Percentiles rank a stretch among this genome's conserved stretches.
These are phyloP conservation scores for Diaporthe humulicola DNA, from an alignment of 2,329 filamentous ascomycete genomes.

Conservation along the genomic window DNA sequence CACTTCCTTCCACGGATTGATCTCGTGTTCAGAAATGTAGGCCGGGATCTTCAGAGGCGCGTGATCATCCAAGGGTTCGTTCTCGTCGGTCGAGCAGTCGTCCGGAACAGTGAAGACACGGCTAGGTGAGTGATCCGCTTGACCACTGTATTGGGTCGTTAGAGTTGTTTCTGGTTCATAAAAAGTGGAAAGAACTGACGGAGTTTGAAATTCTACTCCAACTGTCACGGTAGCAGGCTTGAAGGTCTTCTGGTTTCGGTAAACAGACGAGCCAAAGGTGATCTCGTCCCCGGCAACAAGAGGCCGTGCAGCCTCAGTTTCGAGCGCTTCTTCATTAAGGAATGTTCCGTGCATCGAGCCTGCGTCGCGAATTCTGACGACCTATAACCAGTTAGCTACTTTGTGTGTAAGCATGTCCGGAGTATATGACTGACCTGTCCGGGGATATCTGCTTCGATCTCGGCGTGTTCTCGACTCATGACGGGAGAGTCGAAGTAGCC, in stretches of 20 bases:
- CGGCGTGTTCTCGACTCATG: conserved; percentile 78
- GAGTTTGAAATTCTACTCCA: conserved; percentile 40
- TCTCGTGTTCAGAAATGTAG: neutral
- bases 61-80: conserved; percentile 36
- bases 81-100: conserved; percentile 39
- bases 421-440: conserved; percentile 55
- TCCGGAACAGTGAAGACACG: conserved; percentile 39
- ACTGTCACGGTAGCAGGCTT: conserved; percentile 46
- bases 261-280: conserved; percentile 56
- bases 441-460: conserved; percentile 59
- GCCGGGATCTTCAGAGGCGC: neutral
- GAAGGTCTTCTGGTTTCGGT: conserved; percentile 50
- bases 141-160: neutral
- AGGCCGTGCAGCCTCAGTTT: conserved; percentile 35
- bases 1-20: neutral
- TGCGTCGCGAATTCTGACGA: conserved; percentile 59
- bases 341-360: conserved; percentile 68
- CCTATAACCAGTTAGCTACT: conserved; percentile 53
- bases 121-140: conserved; percentile 32
- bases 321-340: conserved; percentile 52
- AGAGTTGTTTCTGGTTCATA: conserved; percentile 2
- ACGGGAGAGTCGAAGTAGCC: conserved; percentile 79
- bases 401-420: neutral
- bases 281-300: conserved; percentile 53
- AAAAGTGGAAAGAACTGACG: conserved; percentile 40